These are phyloP conservation scores for Triadica sebifera DNA, from an alignment of 345 rosid species.

Conservation along the genomic window DNA sequence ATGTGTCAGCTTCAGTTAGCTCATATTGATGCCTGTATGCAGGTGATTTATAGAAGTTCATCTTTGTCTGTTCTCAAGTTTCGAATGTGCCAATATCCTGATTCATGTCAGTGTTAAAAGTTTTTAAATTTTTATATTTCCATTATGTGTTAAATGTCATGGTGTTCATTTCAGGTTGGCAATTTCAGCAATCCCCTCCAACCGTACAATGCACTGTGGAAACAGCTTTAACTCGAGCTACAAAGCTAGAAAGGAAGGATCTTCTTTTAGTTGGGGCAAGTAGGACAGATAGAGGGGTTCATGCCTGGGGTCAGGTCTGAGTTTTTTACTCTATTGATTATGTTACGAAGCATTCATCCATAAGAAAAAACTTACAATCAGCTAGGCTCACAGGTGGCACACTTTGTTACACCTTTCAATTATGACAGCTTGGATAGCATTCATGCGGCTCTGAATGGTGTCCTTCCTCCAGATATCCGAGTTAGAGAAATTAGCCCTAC, in stretches of 20 bases:
- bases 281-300: constrained; percentile 92
- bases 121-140: neutral
- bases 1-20: neutral
- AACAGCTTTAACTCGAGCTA: constrained; percentile 58
- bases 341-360: constrained; percentile 15
- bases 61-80: neutral
- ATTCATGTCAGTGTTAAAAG: neutral
- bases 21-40: neutral
- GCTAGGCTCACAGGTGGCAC: constrained; percentile 70
- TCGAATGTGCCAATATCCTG: neutral
- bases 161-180: constrained; percentile 66
- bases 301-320: constrained; percentile 95
- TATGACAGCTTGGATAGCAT: constrained; percentile 57
- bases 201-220: constrained; percentile 77
- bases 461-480: constrained; percentile 79
- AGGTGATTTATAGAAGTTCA: neutral
- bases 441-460: constrained; percentile 79
- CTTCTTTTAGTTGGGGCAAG: constrained; percentile 79
- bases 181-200: constrained; percentile 80
- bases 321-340: constrained; percentile 22
- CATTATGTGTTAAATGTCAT: neutral
- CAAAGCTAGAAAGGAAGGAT: constrained; percentile 64
- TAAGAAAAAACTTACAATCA: constrained; percentile 22
- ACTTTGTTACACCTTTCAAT: constrained; percentile 83
- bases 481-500: constrained; percentile 82